phyloP scores from a whole-genome alignment of 495 filamentous ascomycete genomes.

The Barbatosphaeria neglecta region DNA sequence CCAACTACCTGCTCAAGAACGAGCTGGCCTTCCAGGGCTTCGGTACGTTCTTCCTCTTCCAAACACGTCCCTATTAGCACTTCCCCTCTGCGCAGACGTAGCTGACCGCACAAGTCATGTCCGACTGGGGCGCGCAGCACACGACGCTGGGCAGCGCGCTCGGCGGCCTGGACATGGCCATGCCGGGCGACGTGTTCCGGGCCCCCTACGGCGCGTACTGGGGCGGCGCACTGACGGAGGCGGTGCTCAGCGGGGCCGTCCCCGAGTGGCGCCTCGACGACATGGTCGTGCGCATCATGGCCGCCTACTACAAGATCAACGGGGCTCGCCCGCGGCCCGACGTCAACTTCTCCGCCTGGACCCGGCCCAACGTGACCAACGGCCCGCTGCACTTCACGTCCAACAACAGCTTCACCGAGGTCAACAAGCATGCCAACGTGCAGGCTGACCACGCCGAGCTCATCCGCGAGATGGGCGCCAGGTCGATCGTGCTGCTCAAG shows the following conservation, averaged over 20 bases:
- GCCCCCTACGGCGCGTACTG: slow-evolving; percentile 44
- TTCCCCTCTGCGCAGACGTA: background rate
- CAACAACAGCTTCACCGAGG: slow-evolving; percentile 41
- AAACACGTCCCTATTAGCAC: background rate
- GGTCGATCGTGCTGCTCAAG: slow-evolving; percentile 51
- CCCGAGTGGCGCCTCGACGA: slow-evolving; percentile 77
- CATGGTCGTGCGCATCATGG: slow-evolving; percentile 81
- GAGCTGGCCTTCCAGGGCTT: slow-evolving; percentile 47
- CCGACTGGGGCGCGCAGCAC: slow-evolving; percentile 84
- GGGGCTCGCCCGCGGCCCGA: slow-evolving; percentile 42
- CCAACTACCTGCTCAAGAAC: slow-evolving; percentile 39
- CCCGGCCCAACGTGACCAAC: slow-evolving; percentile 46
- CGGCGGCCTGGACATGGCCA: slow-evolving; percentile 83
- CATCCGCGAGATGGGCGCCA: slow-evolving; percentile 47
- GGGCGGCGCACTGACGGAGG: slow-evolving; percentile 63
- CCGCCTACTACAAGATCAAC: slow-evolving; percentile 75
- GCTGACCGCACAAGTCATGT: slow-evolving; percentile 42
- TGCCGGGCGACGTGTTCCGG: slow-evolving; percentile 70
- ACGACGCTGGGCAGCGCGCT: slow-evolving; percentile 68
- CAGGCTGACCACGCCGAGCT: slow-evolving; percentile 34
- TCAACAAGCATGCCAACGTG: slow-evolving; percentile 55
- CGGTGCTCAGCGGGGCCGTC: slow-evolving; percentile 62
- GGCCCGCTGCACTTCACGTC: slow-evolving; percentile 53
- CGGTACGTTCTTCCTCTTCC: slow-evolving; percentile 35
- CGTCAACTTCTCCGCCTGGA: slow-evolving; percentile 85